phyloP scores from a whole-genome alignment of 2,329 filamentous ascomycete species.

The Phialemonium atrogriseum region DNA sequence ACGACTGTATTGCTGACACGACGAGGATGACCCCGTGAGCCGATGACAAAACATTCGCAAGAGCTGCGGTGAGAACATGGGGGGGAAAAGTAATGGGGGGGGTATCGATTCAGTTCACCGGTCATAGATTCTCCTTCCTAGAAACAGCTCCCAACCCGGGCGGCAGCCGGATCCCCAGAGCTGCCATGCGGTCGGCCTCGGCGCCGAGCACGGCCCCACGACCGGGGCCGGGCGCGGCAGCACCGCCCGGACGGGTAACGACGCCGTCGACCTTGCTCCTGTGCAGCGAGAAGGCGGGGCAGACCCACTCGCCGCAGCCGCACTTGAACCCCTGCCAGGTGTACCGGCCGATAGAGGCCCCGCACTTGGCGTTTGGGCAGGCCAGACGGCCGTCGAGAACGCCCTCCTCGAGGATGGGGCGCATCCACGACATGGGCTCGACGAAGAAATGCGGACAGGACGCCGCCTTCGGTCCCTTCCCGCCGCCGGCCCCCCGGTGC shows the following conservation, averaged over 20 bases:
- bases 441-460: conserved; percentile 81
- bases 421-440: conserved; percentile 94
- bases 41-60: no score
- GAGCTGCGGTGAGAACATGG: no score
- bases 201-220: conserved; percentile 8
- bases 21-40: no score
- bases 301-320: conserved; percentile 83
- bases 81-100: no score
- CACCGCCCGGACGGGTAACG: conserved; percentile 6
- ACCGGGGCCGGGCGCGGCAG: conserved; percentile 4
- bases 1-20: no score
- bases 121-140: conserved; percentile 24
- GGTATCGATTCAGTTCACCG: no score
- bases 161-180: conserved; percentile 46
- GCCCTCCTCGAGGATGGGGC: conserved; percentile 68
- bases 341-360: conserved; percentile 80
- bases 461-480: conserved; percentile 9
- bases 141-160: conserved; percentile 28
- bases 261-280: conserved; percentile 74
- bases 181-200: conserved; percentile 15
- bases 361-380: conserved; percentile 73
- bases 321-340: conserved; percentile 95
- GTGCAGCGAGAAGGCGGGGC: conserved; percentile 81
- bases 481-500: conserved; percentile 36
- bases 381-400: conserved; percentile 75